Percentiles rank a stretch among this genome's conserved stretches.
These are phyloP conservation scores for Przewalskia tangutica DNA, from an alignment of 257 asterid genomes.

Conservation along the genomic window DNA sequence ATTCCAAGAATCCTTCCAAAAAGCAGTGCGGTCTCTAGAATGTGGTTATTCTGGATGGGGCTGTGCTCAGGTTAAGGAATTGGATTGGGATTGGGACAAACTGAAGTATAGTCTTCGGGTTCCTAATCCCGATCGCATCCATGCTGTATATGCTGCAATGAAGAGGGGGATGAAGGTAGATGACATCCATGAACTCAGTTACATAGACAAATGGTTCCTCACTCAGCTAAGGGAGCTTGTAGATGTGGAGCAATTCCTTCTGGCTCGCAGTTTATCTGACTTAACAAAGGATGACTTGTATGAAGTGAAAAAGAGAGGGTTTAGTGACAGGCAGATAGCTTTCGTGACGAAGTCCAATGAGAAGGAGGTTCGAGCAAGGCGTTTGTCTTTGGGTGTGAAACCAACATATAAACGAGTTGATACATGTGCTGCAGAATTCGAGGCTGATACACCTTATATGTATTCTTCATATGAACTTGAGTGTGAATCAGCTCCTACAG, in stretches of 20 bases:
- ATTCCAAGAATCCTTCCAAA: slow-evolving; percentile 96
- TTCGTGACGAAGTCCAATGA: slow-evolving; percentile 69
- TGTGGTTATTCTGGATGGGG: slow-evolving; percentile 90
- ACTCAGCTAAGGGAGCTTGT: slow-evolving; percentile 86
- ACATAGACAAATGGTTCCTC: slow-evolving; percentile 84
- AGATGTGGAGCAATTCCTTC: slow-evolving; percentile 72
- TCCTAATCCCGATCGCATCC: slow-evolving; percentile 85
- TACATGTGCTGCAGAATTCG: slow-evolving; percentile 98
- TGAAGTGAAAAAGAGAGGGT: slow-evolving; percentile 95
- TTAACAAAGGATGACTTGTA: slow-evolving; percentile 68
- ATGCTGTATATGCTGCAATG: slow-evolving; percentile 86
- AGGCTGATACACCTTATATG: slow-evolving; percentile 96
- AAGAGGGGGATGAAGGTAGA: slow-evolving; percentile 91
- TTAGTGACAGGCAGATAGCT: slow-evolving; percentile 89
- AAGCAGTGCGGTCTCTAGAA: slow-evolving; percentile 85
- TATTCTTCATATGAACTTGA: slow-evolving; percentile 82
- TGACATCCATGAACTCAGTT: slow-evolving; percentile 72
- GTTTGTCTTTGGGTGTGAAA: slow-evolving; percentile 73
- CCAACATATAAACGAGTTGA: slow-evolving; percentile 91
- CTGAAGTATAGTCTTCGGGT: slow-evolving; percentile 75
- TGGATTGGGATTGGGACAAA: slow-evolving; percentile 79
- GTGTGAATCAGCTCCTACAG: slow-evolving; percentile 84
- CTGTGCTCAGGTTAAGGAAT: slow-evolving; percentile 73
- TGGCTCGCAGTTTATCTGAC: slow-evolving; percentile 42
- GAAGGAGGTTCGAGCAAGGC: slow-evolving; percentile 64